Evolutionary conservation across 1,139 yeast genomes (phyloP), one percentile per base, ranked within the genome.

Genomic region (Blastobotrys illinoisensis): DNA sequence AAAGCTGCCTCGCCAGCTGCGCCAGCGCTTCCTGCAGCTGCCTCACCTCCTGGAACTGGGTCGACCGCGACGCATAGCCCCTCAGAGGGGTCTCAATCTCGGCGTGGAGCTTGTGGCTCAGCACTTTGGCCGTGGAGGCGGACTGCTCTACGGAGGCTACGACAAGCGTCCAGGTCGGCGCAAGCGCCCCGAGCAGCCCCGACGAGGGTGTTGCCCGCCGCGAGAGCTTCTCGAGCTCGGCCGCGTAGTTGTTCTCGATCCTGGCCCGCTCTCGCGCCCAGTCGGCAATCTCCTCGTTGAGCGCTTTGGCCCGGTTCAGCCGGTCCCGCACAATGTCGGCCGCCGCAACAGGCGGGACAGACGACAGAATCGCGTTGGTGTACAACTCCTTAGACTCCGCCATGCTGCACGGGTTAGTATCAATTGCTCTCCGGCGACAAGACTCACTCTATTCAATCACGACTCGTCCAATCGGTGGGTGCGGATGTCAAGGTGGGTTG

Each of bases 261-360:
- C 66, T 62, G 47, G 68, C 66, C 48, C 74, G 64, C 52, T 71
- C 74, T 21, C 64, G 62, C 32, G 72, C 60, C 75, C 75, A 73
- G 43, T 67, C 69, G 26, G 74, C 72, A 23, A 73, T 60, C 24
- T 64, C 69, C 20, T 65, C 67, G 56, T 69, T 67, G 23, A 70
- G 57, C 14, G 55, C 54, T 50, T 62, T 60, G 44, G 71, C 72
- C 26, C 58, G 58, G 47, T 57, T 58, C 47, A 71, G 59, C 36
- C 76, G 67, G 19, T 70, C 68, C 44, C 68, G 62, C 52, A 71
- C 58, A 43, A 68, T 60, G 49, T 62, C 69, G 47, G 67, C 62
- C 18, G 71, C 70, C 54, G 61, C 61, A 20, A 58, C 62, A 48
- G 74, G 73, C 40, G 64, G 49, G 53, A 67, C 60, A 32, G 64